Evolutionary conservation across 2,329 filamentous ascomycete genomes (phyloP).

Genomic region (Penicillium sp.): DNA sequence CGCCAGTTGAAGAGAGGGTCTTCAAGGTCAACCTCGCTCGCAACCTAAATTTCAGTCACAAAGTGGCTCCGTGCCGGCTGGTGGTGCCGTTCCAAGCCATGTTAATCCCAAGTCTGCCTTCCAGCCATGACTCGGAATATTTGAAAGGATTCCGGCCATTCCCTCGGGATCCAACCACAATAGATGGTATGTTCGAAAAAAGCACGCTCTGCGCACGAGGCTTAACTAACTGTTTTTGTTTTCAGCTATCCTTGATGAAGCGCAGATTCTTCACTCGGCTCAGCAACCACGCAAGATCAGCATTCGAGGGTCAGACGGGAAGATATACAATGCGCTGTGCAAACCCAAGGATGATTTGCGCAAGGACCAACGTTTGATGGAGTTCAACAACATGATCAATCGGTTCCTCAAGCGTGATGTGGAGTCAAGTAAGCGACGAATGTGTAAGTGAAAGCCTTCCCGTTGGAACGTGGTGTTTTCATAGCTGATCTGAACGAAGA

Average conservation of each 20-base stretch:
- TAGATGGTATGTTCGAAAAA: constrained; percentile 54
- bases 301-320: constrained; percentile 86
- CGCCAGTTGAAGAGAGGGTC: constrained; percentile 72
- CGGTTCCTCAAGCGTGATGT: constrained; percentile 88
- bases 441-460: constrained; percentile 56
- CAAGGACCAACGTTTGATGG: constrained; percentile 97
- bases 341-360: constrained; percentile 98
- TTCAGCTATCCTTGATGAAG: constrained; percentile 76
- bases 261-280: constrained; percentile 85
- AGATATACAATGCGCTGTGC: constrained; percentile 85
- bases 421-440: constrained; percentile 83
- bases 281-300: constrained; percentile 91
- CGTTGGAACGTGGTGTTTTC: neutral
- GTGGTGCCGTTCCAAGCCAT: constrained; percentile 89
- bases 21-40: constrained; percentile 74
- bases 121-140: constrained; percentile 69
- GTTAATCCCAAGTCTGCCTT: constrained; percentile 78
- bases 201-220: neutral
- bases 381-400: constrained; percentile 99
- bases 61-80: constrained; percentile 76
- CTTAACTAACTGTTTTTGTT: constrained; percentile 20
- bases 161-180: constrained; percentile 81
- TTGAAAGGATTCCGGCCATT: constrained; percentile 80
- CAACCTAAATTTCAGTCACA: constrained; percentile 83
- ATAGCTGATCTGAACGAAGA: constrained; percentile 44